Base-by-base conservation (phyloP, 306 rosid genomes). In the Cyamopsis tetragonoloba region DNA sequence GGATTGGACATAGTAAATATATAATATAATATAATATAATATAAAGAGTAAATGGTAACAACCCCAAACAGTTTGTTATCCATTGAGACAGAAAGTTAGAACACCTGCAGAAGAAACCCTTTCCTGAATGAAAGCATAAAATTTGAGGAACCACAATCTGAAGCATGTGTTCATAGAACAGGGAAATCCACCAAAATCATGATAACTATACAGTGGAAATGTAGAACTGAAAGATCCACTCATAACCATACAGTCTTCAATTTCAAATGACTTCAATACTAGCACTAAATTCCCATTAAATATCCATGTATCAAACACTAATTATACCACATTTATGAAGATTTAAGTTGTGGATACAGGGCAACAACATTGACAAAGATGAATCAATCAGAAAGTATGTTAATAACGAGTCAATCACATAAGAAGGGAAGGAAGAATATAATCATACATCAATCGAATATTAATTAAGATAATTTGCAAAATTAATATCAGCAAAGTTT, bases 281-380 rank as follows among this genome's bases (percentile, higher is more conserved):
- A 48, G 39, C 70, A 34, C 7, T 46, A 41, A 23, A 58, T 49
- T 46, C 50, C 27, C 27, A 22, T 20, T 3, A 26, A 17, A 18
- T 35, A 48, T 56, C 62, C 27, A 31, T 39, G 58, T 50, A 50
- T 28, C 58, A 30, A 37, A 58, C 31, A n/a, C 46, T 57, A 26
- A 7, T 23, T 46, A 28, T 31, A 51, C 60, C 73, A 57, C 30
- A 54, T 30, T 15, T 23, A 46, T 24, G 28, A 38, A 24, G 42
- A 54, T 30, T 43, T 11, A 61, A 49, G 20, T 26, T 32, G 44
- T 17, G 11, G 42, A 24, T 18, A 38, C 62, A 38, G 14, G 32
- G 24, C n/a, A 42, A 62, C 31, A 44, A 46, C 56, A 77, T 35
- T 35, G 48, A 51, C 78, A 58, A 70, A 31, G 44, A 71, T 42